Conservation (phyloP, 257 asterid genomes). For the Solanum clarkiae region DNA sequence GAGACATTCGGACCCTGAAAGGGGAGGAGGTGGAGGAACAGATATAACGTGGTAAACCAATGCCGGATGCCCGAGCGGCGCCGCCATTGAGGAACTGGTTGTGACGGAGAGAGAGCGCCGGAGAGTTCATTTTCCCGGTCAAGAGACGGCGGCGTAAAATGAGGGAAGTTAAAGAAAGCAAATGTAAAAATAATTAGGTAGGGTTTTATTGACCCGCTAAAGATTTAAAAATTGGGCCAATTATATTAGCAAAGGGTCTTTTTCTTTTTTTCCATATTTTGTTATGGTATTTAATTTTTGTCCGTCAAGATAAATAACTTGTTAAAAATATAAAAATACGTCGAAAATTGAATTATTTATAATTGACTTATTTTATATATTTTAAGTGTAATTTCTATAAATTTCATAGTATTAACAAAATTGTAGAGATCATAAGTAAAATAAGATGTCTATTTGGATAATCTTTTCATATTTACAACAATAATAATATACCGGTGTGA, state of each 20-base stretch:
- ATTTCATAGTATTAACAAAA: no score
- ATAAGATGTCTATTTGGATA: no score
- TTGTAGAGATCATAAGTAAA: no score
- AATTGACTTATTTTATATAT: no score
- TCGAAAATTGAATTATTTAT: no score
- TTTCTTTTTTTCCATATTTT: not conserved
- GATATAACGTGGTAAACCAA: conserved; percentile 9
- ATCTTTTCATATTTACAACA: no score
- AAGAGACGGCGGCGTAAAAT: not conserved
- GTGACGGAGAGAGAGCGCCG: conserved; percentile 33
- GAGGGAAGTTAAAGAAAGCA: not conserved
- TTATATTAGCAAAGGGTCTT: not conserved
- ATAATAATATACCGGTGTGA: no score
- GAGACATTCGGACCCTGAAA: conserved; percentile 64
- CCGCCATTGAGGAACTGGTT: conserved; percentile 5
- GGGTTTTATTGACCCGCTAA: not conserved
- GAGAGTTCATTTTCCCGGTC: conserved; percentile 32
- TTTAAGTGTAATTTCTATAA: no score
- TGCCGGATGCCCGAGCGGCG: not conserved
- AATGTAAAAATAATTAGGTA: not conserved
- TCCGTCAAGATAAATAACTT: not conserved
- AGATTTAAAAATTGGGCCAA: not conserved
- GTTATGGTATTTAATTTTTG: not conserved
- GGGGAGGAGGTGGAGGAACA: not conserved
- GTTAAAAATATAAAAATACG: no score